phyloP scores from a whole-genome alignment of 2,329 filamentous ascomycete species.

The Rutstroemia sp. region DNA sequence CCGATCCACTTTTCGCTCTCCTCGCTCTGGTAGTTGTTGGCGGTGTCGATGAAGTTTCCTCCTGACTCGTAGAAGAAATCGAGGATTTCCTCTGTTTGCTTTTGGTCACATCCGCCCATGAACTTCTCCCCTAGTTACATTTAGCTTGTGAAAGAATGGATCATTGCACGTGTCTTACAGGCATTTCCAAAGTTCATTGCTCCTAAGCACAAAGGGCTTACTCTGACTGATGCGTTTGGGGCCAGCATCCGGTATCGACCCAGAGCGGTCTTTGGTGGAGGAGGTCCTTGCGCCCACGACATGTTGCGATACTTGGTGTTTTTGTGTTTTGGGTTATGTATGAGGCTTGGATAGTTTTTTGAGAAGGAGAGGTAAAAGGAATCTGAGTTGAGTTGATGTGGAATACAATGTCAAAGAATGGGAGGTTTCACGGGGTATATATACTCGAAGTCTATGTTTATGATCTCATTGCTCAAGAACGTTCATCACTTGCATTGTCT shows the following conservation, averaged over 20 bases:
- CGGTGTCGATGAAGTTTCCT: slow-evolving; percentile 63
- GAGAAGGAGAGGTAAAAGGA: no score
- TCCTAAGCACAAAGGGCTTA: slow-evolving; percentile 61
- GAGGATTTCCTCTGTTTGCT: slow-evolving; percentile 45
- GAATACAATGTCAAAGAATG: no score
- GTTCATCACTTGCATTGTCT: no score
- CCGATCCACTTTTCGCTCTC: slow-evolving; percentile 60
- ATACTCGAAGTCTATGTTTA: no score
- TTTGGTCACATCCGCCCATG: slow-evolving; percentile 44
- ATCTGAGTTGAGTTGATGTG: no score
- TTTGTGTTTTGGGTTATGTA: no score
- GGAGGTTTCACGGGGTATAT: no score
- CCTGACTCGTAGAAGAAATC: slow-evolving; percentile 50
- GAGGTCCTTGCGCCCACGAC: not conserved
- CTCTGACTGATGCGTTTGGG: slow-evolving; percentile 55
- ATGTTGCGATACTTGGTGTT: no score
- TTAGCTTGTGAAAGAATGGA: no score
- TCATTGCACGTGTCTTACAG: no score
- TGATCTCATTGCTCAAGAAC: no score
- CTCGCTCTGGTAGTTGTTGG: slow-evolving; percentile 57
- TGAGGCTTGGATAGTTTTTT: no score
- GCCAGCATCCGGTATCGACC: slow-evolving; percentile 37
- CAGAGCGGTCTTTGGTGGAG: not conserved
- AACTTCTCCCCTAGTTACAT: not conserved
- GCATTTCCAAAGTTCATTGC: slow-evolving; percentile 55